Conservation (phyloP, 345 rosid genomes). For the Capsella bursapastoris region DNA sequence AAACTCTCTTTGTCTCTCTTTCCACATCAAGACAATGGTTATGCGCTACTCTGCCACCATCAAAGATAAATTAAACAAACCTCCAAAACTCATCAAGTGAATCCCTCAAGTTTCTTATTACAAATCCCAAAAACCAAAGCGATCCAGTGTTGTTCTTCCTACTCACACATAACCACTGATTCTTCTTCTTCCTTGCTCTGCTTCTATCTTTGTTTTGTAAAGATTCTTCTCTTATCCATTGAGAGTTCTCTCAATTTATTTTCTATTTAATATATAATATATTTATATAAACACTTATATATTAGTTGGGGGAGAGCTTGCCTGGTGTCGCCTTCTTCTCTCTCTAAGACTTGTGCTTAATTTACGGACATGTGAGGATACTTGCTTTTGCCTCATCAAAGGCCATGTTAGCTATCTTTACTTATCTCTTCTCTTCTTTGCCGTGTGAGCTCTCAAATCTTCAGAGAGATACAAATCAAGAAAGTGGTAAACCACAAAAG, state of each 20-base stretch:
- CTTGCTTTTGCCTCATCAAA: constrained; percentile 49
- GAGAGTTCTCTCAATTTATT: neutral
- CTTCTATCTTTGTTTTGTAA: constrained; percentile 22
- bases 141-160: constrained; percentile 1
- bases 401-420: constrained; percentile 48
- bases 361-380: constrained; percentile 51
- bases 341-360: constrained; percentile 40
- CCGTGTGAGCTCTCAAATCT: constrained; percentile 35
- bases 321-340: constrained; percentile 43
- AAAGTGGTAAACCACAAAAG: neutral
- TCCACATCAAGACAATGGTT: constrained; percentile 28
- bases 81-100: constrained; percentile 25
- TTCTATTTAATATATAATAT: neutral
- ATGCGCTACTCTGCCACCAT: constrained; percentile 10
- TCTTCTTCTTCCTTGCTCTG: neutral
- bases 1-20: neutral
- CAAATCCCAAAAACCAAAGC: neutral
- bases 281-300: neutral
- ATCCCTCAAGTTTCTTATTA: neutral
- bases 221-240: constrained; percentile 42
- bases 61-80: constrained; percentile 20
- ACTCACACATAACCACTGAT: constrained; percentile 21
- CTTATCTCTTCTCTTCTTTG: constrained; percentile 50
- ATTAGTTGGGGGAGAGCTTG: constrained; percentile 44
- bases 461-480: constrained; percentile 35